A percentile compares a stretch with the other conserved stretches of the same genome.
These are phyloP conservation scores for Catunica adiposa DNA, from an alignment of 2,329 filamentous ascomycete species.

Conservation along the genomic window DNA sequence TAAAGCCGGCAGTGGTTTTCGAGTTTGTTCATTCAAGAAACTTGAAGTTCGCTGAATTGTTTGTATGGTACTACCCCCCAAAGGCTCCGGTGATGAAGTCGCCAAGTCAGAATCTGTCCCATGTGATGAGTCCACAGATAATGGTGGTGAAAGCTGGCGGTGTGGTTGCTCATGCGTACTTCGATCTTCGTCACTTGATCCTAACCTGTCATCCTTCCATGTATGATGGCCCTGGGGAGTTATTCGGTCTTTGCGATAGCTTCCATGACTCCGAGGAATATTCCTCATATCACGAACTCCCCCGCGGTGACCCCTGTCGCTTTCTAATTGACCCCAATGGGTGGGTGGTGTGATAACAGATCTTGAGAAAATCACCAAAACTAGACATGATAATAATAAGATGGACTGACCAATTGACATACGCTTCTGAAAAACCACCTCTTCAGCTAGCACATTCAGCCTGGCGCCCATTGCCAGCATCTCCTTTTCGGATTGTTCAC, in stretches of 20 bases:
- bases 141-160: constrained; percentile 4
- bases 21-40: constrained; percentile 15
- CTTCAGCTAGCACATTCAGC: constrained; percentile 80
- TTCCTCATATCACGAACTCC: not conserved
- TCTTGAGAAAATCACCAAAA: constrained; percentile 67
- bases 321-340: not conserved
- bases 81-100: not conserved
- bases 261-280: not conserved
- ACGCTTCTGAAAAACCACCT: constrained; percentile 71
- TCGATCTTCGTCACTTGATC: not conserved
- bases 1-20: constrained; percentile 29
- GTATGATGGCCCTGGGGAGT: not conserved
- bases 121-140: not conserved
- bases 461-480: constrained; percentile 66
- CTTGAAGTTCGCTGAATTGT: not conserved
- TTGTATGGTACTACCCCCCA: not conserved
- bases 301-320: not conserved
- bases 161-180: not conserved
- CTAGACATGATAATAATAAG: constrained; percentile 70
- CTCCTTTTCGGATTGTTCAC: constrained; percentile 68
- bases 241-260: not conserved
- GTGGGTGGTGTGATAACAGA: constrained; percentile 11
- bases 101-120: not conserved
- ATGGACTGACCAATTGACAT: constrained; percentile 88
- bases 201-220: not conserved